A percentile compares a stretch with the other conserved stretches of the same genome.
These are phyloP conservation scores for Pharnaceum exiguum DNA, from an alignment of 148 eudicot genomes.

Conservation along the genomic window DNA sequence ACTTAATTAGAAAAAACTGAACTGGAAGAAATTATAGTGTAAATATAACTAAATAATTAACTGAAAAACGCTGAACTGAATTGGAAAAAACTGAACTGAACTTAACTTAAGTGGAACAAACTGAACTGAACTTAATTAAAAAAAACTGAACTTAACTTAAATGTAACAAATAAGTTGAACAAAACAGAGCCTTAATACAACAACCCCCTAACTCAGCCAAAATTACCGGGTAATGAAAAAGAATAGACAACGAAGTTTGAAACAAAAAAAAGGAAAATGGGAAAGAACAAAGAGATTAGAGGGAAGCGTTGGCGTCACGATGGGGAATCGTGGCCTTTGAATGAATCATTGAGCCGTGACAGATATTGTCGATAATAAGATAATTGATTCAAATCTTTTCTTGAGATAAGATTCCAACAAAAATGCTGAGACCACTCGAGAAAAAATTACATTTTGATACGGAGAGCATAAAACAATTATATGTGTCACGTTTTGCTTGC, in stretches of 20 bases:
- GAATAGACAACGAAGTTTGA: not conserved
- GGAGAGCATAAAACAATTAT: not conserved
- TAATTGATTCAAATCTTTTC: not conserved
- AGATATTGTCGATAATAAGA: constrained; percentile 11
- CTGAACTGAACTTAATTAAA: too few species aligned
- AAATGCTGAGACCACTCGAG: not conserved
- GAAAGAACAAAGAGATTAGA: not conserved
- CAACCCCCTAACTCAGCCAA: too few species aligned
- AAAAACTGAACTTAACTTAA: too few species aligned
- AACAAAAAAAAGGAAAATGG: not conserved
- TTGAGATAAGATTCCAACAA: constrained; percentile 1
- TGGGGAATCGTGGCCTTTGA: constrained; percentile 10
- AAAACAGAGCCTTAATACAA: too few species aligned
- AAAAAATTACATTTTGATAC: not conserved
- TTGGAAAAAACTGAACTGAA: too few species aligned
- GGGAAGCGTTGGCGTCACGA: constrained; percentile 17
- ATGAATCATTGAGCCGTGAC: not conserved
- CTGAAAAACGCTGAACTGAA: too few species aligned
- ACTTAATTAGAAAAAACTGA: too few species aligned
- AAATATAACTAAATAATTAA: too few species aligned
- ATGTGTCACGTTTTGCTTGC: constrained; percentile 22
- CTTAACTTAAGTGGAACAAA: too few species aligned
- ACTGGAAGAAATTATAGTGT: too few species aligned
- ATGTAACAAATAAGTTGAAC: too few species aligned
- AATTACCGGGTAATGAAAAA: too few species aligned